Percentiles rank a stretch among this genome's conserved stretches.
Evolutionary conservation across 2,329 filamentous ascomycete species (phyloP).

Genomic region (Aspergillus sp.): DNA sequence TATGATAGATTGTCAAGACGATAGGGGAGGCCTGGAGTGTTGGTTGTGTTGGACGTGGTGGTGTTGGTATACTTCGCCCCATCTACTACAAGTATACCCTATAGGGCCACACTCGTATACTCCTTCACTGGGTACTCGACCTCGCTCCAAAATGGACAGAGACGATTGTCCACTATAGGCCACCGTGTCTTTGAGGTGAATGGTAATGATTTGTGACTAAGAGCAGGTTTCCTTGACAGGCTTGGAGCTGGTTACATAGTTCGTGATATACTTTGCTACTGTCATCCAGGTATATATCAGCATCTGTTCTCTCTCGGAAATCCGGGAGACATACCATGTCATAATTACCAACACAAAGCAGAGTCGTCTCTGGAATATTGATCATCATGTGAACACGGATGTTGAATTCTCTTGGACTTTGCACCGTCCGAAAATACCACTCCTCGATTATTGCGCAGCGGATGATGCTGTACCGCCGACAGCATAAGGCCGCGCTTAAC

Average conservation of each 20-base stretch:
- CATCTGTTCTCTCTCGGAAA: background rate
- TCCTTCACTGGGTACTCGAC: too few species aligned
- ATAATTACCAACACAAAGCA: slow-evolving; percentile 34
- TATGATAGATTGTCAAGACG: background rate
- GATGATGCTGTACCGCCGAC: background rate
- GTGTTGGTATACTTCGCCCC: too few species aligned
- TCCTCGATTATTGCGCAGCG: background rate
- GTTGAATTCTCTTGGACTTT: background rate
- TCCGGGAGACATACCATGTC: slow-evolving; percentile 21
- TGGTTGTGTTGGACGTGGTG: too few species aligned
- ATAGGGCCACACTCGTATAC: too few species aligned
- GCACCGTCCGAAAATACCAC: background rate
- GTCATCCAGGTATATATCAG: background rate
- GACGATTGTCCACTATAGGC: too few species aligned
- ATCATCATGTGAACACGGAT: slow-evolving; percentile 30
- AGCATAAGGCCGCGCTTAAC: background rate
- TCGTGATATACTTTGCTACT: slow-evolving; percentile 14
- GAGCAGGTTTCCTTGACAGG: too few species aligned
- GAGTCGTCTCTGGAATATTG: slow-evolving; percentile 31
- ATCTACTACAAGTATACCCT: too few species aligned
- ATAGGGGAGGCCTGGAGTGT: too few species aligned
- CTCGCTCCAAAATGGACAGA: background rate
- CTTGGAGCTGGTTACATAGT: too few species aligned
- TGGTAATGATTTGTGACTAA: too few species aligned
- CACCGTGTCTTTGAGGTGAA: too few species aligned